phyloP scores from a whole-genome alignment of 2,329 filamentous ascomycete genomes.

The Reticulascus tulasneorum region DNA sequence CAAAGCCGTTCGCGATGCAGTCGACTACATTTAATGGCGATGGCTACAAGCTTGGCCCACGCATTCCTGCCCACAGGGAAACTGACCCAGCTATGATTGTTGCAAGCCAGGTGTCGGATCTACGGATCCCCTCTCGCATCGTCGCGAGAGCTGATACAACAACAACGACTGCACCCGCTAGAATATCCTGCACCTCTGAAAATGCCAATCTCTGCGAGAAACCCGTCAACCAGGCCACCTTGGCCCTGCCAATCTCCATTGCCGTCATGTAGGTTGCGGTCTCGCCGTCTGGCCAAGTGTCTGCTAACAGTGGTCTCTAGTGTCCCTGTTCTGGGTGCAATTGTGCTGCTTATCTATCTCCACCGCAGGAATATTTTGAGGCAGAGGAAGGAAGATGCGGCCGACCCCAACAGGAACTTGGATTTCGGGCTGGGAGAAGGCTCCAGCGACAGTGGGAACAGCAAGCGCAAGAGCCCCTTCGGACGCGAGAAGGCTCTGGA shows the following conservation, averaged over 20 bases:
- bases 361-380: slow-evolving; percentile 75
- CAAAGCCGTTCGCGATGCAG: slow-evolving; percentile 5
- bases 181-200: slow-evolving; percentile 12
- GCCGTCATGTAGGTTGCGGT: slow-evolving; percentile 63
- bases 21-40: slow-evolving; percentile 13
- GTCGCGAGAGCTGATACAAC: slow-evolving; percentile 7
- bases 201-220: slow-evolving; percentile 54
- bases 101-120: not conserved
- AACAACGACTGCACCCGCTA: slow-evolving; percentile 11
- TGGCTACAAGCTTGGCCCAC: slow-evolving; percentile 21
- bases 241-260: slow-evolving; percentile 63
- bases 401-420: slow-evolving; percentile 84
- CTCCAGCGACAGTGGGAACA: slow-evolving; percentile 25
- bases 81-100: slow-evolving; percentile 7
- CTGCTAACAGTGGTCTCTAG: slow-evolving; percentile 40
- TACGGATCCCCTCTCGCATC: slow-evolving; percentile 15
- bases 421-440: slow-evolving; percentile 79
- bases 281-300: not conserved
- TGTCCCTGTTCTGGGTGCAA: slow-evolving; percentile 67
- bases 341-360: slow-evolving; percentile 67
- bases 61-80: slow-evolving; percentile 20
- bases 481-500: slow-evolving; percentile 48
- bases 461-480: slow-evolving; percentile 38
- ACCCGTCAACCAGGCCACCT: slow-evolving; percentile 48
- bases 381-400: slow-evolving; percentile 70